Conservation (phyloP, 192 early-diverging fungal species). For the Phycomyces blakesleeanus region DNA sequence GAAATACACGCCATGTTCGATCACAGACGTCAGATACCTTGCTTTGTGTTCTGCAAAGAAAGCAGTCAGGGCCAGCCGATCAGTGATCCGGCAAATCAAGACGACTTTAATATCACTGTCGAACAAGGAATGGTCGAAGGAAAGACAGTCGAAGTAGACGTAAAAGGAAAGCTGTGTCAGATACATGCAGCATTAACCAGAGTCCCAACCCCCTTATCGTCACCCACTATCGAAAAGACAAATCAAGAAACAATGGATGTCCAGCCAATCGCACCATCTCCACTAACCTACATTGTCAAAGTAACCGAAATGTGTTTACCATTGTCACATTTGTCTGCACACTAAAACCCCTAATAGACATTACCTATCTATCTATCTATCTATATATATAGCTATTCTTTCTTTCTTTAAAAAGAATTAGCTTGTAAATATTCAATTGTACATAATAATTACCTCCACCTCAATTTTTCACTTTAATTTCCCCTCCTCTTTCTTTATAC, state of each 20-base stretch:
- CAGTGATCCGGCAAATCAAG: neutral
- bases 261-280: neutral
- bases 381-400: neutral
- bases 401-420: neutral
- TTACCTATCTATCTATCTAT: neutral
- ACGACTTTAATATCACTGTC: slow-evolving; percentile 20
- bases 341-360: neutral
- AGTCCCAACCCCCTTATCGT: slow-evolving; percentile 1
- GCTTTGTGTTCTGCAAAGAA: slow-evolving; percentile 16
- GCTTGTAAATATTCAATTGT: neutral
- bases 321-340: neutral
- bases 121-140: slow-evolving; percentile 25
- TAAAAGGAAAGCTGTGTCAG: slow-evolving; percentile 16
- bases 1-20: slow-evolving; percentile 29
- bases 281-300: neutral
- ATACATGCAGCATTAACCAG: slow-evolving; percentile 20
- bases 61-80: too few species aligned
- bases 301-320: neutral
- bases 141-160: slow-evolving; percentile 13
- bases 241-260: neutral
- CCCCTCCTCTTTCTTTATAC: too few species aligned
- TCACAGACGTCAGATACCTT: slow-evolving; percentile 24
- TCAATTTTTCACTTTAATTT: too few species aligned
- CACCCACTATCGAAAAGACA: neutral
- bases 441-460: too few species aligned